Evolutionary conservation across 495 filamentous ascomycete species (phyloP).

Genomic region (Terfezia boudieri): DNA sequence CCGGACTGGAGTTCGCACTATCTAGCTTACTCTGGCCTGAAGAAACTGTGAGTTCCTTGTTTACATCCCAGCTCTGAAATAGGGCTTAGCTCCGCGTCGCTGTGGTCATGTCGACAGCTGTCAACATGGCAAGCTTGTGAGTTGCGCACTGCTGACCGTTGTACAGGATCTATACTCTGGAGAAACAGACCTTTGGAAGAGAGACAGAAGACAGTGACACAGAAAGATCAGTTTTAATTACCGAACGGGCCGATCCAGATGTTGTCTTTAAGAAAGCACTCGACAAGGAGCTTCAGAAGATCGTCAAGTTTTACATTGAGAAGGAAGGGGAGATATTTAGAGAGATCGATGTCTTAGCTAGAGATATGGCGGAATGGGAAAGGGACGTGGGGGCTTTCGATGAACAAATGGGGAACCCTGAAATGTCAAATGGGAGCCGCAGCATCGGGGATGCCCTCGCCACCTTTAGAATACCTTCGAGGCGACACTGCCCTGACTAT

Average conservation of each 20-base stretch:
- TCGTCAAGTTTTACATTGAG: conserved; percentile 64
- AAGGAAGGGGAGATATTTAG: conserved; percentile 72
- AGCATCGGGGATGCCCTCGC: conserved; percentile 7
- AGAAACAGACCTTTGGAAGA: conserved; percentile 44
- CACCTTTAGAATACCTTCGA: background rate
- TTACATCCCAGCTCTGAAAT: background rate
- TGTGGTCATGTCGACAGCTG: background rate
- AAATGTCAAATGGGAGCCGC: conserved; percentile 3
- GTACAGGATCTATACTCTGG: conserved; percentile 65
- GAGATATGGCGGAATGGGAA: conserved; percentile 52
- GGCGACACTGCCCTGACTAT: conserved; percentile 4
- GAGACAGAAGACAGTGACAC: conserved; percentile 32
- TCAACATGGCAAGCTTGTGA: background rate
- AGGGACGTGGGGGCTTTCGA: conserved; percentile 21
- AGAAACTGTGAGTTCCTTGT: conserved; percentile 67
- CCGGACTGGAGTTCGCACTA: conserved; percentile 97
- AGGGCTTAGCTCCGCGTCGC: background rate
- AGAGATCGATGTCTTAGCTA: conserved; percentile 52
- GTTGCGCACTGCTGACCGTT: conserved; percentile 3
- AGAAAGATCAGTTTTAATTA: conserved; percentile 66
- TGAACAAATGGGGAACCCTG: too few species aligned
- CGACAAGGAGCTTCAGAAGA: conserved; percentile 80
- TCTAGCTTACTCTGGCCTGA: conserved; percentile 92
- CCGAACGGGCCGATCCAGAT: conserved; percentile 42
- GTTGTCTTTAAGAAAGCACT: conserved; percentile 53